Evolutionary conservation across 1,284 basidiomycete species (phyloP).

Genomic region (Apiotrichum siamense): DNA sequence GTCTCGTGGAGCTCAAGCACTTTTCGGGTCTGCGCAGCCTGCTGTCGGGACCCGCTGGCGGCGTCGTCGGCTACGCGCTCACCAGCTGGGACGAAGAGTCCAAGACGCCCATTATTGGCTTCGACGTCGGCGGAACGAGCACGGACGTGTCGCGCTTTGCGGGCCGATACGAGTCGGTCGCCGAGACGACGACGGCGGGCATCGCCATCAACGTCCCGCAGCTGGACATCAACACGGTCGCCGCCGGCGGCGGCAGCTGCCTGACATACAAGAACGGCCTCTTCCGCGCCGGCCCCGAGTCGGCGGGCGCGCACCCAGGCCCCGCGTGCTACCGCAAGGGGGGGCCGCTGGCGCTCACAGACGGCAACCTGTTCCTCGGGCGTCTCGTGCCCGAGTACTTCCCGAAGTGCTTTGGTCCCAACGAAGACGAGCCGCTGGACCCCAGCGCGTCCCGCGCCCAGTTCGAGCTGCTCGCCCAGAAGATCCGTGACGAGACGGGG

Average conservation of each 20-base stretch:
- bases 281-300: slow-evolving; percentile 72
- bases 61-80: slow-evolving; percentile 37
- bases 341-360: slow-evolving; percentile 75
- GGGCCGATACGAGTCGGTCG: slow-evolving; percentile 77
- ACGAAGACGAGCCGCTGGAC: slow-evolving; percentile 76
- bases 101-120: slow-evolving; percentile 30
- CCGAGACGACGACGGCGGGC: slow-evolving; percentile 86
- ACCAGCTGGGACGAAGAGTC: slow-evolving; percentile 31
- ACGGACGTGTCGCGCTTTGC: slow-evolving; percentile 86
- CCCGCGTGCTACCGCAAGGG: slow-evolving; percentile 79
- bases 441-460: slow-evolving; percentile 57
- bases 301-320: slow-evolving; percentile 74
- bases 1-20: slow-evolving; percentile 67
- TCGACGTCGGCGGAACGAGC: slow-evolving; percentile 81
- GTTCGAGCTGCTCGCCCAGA: slow-evolving; percentile 61
- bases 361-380: slow-evolving; percentile 77
- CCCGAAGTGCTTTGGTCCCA: slow-evolving; percentile 80
- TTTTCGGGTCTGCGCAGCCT: slow-evolving; percentile 87
- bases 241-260: slow-evolving; percentile 79
- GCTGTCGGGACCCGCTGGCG: slow-evolving; percentile 49
- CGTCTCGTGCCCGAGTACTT: slow-evolving; percentile 76
- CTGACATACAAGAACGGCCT: slow-evolving; percentile 73
- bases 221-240: slow-evolving; percentile 75
- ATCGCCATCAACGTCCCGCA: slow-evolving; percentile 84
- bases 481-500: slow-evolving; percentile 62